Evolutionary conservation across 495 filamentous ascomycete species (phyloP).

Genomic region (Bathelium albidoporum): DNA sequence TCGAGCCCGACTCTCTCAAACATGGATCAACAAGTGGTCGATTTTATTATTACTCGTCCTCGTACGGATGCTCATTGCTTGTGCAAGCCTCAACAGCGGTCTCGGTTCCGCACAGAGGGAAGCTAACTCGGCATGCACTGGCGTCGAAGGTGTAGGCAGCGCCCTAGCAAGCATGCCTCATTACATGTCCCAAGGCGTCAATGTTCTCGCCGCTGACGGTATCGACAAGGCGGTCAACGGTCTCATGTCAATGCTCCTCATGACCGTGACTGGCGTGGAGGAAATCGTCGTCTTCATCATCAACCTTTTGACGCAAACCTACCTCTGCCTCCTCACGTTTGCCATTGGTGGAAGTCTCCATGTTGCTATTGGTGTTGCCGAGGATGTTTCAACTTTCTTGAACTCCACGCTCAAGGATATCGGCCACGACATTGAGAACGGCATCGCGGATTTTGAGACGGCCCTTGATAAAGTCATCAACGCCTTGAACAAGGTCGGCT

Average conservation of each 20-base stretch:
- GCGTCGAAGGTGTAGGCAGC: conserved; percentile 89
- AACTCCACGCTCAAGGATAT: conserved; percentile 61
- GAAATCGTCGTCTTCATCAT: conserved; percentile 82
- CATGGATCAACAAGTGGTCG: conserved; percentile 87
- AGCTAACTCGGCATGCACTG: conserved; percentile 77
- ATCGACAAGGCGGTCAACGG: conserved; percentile 69
- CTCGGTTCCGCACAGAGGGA: conserved; percentile 64
- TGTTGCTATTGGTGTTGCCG: conserved; percentile 53
- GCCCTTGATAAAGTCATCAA: conserved; percentile 49
- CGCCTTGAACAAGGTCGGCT: conserved; percentile 34
- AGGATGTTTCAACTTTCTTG: conserved; percentile 60
- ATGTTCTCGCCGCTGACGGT: conserved; percentile 66
- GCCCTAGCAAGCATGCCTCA: conserved; percentile 96
- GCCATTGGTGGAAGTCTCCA: conserved; percentile 67
- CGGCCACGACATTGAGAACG: conserved; percentile 48
- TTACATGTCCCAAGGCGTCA: conserved; percentile 80
- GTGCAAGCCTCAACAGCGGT: conserved; percentile 56
- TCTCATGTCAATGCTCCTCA: conserved; percentile 60
- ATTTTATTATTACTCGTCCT: conserved; percentile 78
- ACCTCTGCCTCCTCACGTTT: conserved; percentile 74
- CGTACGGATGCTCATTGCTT: conserved; percentile 64
- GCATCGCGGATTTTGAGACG: conserved; percentile 47
- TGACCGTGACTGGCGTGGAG: conserved; percentile 75
- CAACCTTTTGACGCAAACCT: conserved; percentile 79
- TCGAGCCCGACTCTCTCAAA: conserved; percentile 78